phyloP scores from a whole-genome alignment of 2,329 filamentous ascomycete species.

The Diaporthe destruens region DNA sequence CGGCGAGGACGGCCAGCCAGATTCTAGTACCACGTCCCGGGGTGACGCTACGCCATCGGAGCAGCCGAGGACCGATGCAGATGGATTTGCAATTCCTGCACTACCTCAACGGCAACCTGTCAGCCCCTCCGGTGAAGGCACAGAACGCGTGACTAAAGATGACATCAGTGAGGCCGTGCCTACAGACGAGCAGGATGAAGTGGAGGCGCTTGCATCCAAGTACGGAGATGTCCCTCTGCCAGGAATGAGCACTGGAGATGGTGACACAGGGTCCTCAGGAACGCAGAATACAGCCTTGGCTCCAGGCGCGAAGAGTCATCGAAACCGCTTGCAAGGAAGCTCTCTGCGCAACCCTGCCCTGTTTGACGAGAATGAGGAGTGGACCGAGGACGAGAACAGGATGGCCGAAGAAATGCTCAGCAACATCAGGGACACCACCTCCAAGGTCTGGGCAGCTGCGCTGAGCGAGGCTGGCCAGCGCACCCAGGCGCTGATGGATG shows the following conservation, averaged over 20 bases:
- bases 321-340: constrained; percentile 38
- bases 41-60: constrained; percentile 51
- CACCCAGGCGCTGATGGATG: constrained; percentile 35
- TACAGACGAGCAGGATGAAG: constrained; percentile 43
- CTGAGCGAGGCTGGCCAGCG: constrained; percentile 40
- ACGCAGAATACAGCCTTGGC: not conserved
- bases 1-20: constrained; percentile 1
- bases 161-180: constrained; percentile 42
- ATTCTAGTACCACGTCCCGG: constrained; percentile 6
- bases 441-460: constrained; percentile 49
- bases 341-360: constrained; percentile 42
- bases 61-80: constrained; percentile 63
- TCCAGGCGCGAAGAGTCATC: constrained; percentile 40
- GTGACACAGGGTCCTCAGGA: not conserved
- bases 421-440: constrained; percentile 74
- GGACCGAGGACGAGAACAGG: constrained; percentile 73
- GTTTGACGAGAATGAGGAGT: constrained; percentile 58
- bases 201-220: constrained; percentile 54
- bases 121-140: not conserved
- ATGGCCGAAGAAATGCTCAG: constrained; percentile 78
- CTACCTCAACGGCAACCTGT: constrained; percentile 52
- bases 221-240: constrained; percentile 55
- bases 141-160: constrained; percentile 47
- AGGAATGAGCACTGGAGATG: not conserved
- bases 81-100: constrained; percentile 76